Evolutionary conservation across 2,329 filamentous ascomycete genomes (phyloP).

Genomic region (Microsporum ferrugineum): DNA sequence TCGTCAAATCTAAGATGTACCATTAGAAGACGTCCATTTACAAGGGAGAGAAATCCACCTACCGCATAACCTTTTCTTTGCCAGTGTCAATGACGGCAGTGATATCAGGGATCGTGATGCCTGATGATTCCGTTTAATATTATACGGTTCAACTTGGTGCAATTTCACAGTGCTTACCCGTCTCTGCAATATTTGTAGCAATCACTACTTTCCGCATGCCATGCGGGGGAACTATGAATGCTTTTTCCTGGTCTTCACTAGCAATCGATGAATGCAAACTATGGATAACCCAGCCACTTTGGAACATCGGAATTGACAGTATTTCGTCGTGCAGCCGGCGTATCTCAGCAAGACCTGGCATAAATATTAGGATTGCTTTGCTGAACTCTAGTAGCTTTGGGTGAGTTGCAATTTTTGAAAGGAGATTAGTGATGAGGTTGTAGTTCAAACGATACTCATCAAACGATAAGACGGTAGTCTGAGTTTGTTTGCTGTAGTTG

Average conservation of each 20-base stretch:
- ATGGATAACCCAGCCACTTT: constrained; percentile 69
- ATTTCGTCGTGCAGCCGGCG: constrained; percentile 78
- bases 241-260: constrained; percentile 89
- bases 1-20: constrained; percentile 61
- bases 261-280: constrained; percentile 90
- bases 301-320: constrained; percentile 62
- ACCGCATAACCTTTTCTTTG: constrained; percentile 87
- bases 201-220: constrained; percentile 87
- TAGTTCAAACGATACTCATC: constrained; percentile 91
- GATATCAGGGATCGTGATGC: constrained; percentile 92
- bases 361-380: constrained; percentile 84
- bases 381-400: constrained; percentile 59
- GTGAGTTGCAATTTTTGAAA: constrained; percentile 62
- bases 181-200: constrained; percentile 96
- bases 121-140: constrained; percentile 10
- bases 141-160: not conserved
- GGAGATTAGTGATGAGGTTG: constrained; percentile 67
- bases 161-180: constrained; percentile 41
- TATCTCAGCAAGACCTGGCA: constrained; percentile 91
- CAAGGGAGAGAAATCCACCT: constrained; percentile 3
- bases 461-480: constrained; percentile 60
- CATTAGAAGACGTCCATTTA: not conserved
- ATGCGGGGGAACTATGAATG: constrained; percentile 71
- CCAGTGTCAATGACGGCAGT: constrained; percentile 95
- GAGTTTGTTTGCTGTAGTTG: constrained; percentile 64